A percentile compares a stretch with the other conserved stretches of the same genome.
These are phyloP conservation scores for Phyllosticta ampelicida DNA, from an alignment of 2,329 filamentous ascomycete species.

Conservation along the genomic window DNA sequence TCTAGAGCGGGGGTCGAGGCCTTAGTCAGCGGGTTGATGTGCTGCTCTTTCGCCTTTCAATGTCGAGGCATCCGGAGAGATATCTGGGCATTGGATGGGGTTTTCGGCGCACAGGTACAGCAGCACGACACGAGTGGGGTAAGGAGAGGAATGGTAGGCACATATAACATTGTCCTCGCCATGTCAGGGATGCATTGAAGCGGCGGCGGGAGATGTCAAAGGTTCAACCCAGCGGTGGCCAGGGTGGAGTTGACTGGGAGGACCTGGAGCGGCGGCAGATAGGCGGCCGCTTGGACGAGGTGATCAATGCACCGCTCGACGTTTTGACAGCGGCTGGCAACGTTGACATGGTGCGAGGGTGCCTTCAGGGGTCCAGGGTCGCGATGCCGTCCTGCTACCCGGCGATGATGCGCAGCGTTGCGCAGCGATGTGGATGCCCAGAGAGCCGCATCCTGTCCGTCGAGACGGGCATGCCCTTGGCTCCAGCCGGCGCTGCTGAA, in stretches of 20 bases:
- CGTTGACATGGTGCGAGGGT: background rate
- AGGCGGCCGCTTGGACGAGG: background rate
- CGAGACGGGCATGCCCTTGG: background rate
- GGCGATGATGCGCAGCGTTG: background rate
- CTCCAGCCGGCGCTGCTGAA: background rate
- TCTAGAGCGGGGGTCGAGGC: background rate
- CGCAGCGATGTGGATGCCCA: background rate
- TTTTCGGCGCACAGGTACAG: constrained; percentile 3
- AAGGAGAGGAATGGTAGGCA: background rate
- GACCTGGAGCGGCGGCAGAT: background rate
- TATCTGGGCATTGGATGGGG: constrained; percentile 3
- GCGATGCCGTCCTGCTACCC: background rate
- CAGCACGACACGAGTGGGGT: background rate
- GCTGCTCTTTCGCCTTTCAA: background rate
- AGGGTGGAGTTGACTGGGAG: constrained; percentile 8
- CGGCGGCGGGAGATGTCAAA: constrained; percentile 2
- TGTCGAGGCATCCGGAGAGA: background rate
- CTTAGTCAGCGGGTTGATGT: background rate
- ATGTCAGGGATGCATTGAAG: constrained; percentile 5
- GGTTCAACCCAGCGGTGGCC: background rate
- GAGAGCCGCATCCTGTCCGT: background rate
- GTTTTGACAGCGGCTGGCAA: background rate
- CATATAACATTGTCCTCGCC: background rate
- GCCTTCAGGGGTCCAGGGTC: background rate
- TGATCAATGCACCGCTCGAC: background rate